These are phyloP conservation scores for Alternaria triticimaculans DNA, from an alignment of 2,329 filamentous ascomycete genomes.

Conservation along the genomic window DNA sequence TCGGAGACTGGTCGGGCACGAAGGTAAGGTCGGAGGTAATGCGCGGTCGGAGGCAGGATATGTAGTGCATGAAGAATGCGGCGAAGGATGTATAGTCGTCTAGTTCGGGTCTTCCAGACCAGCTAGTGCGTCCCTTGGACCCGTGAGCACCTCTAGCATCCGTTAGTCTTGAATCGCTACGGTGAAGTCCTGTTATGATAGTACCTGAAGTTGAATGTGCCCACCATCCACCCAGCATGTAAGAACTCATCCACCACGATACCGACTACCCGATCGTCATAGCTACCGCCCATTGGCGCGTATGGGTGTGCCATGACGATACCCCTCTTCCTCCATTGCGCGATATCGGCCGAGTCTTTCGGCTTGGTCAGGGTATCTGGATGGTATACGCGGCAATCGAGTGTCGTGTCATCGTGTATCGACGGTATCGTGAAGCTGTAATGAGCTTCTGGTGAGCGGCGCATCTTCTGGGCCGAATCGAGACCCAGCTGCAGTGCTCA, in stretches of 20 bases:
- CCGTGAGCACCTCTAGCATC: slow-evolving; percentile 73
- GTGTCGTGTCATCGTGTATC: slow-evolving; percentile 74
- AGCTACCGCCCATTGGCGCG: slow-evolving; percentile 82
- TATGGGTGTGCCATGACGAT: slow-evolving; percentile 89
- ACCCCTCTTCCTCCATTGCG: slow-evolving; percentile 52
- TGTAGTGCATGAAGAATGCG: slow-evolving; percentile 79
- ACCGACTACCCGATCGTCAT: slow-evolving; percentile 81
- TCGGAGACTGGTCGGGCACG: slow-evolving; percentile 19
- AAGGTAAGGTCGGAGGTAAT: slow-evolving; percentile 23
- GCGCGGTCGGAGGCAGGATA: slow-evolving; percentile 60
- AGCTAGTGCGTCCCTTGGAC: slow-evolving; percentile 81
- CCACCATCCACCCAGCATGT: slow-evolving; percentile 75
- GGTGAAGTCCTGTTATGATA: neutral
- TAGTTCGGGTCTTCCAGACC: slow-evolving; percentile 81
- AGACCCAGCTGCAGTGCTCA: slow-evolving; percentile 31
- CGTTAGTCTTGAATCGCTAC: neutral
- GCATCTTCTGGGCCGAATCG: slow-evolving; percentile 33
- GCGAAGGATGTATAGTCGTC: slow-evolving; percentile 83
- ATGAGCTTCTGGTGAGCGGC: slow-evolving; percentile 38
- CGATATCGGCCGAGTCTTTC: neutral
- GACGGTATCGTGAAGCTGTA: slow-evolving; percentile 81
- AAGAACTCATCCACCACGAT: slow-evolving; percentile 69
- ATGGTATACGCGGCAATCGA: slow-evolving; percentile 86
- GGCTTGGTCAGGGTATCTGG: slow-evolving; percentile 33
- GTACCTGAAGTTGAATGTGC: slow-evolving; percentile 91